Evolutionary conservation across 2,329 filamentous ascomycete species (phyloP).

Genomic region (Blastomyces gilchristii): DNA sequence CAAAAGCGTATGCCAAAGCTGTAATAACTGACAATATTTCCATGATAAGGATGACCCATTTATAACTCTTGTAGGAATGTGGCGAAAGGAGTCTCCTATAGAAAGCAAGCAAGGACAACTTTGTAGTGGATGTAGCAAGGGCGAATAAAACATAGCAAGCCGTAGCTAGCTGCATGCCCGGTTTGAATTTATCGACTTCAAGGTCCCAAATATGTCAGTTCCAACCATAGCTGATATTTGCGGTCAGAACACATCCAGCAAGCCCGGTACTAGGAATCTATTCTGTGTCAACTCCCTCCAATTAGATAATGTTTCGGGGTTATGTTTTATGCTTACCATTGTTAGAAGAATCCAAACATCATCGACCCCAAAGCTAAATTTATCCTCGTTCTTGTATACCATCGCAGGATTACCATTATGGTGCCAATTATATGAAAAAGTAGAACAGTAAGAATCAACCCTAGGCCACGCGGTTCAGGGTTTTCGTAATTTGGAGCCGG

Average conservation of each 20-base stretch:
- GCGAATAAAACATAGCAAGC: conserved; percentile 1
- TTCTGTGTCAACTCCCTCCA: neutral
- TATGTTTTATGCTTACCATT: neutral
- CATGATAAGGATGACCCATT: neutral
- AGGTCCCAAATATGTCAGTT: conserved; percentile 8
- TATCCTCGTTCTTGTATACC: conserved; percentile 3
- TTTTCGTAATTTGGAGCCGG: conserved; percentile 22
- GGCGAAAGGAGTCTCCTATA: conserved; percentile 4
- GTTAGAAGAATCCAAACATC: conserved; percentile 5
- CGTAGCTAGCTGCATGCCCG: conserved; percentile 6
- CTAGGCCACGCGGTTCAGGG: conserved; percentile 18
- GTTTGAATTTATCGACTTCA: conserved; percentile 4
- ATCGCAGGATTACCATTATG: neutral
- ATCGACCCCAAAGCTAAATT: conserved; percentile 7
- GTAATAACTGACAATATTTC: neutral
- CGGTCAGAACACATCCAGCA: conserved; percentile 6
- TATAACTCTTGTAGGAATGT: neutral
- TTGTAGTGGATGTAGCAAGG: neutral
- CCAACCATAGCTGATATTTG: conserved; percentile 6
- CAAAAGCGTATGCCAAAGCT: neutral
- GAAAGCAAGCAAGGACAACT: conserved; percentile 3
- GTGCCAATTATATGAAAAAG: neutral
- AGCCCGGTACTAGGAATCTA: conserved; percentile 7
- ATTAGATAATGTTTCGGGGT: neutral
- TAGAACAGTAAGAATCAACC: conserved; percentile 15